Conservation (phyloP, 345 rosid species). For the Arabidopsis suecica region DNA sequence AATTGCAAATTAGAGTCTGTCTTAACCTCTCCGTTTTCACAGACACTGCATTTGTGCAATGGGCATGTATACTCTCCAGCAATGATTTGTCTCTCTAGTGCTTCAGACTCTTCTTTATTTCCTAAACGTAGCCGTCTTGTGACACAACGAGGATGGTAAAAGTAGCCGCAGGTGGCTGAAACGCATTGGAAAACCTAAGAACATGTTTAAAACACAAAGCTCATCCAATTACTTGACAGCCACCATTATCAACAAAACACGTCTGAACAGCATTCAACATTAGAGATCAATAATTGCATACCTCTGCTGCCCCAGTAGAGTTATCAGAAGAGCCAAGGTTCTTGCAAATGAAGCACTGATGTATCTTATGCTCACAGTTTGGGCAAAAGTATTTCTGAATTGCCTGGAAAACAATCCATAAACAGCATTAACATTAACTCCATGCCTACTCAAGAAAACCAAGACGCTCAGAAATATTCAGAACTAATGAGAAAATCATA, state of each 20-base stretch:
- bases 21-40: conserved; percentile 75
- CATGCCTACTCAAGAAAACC: conserved; percentile 19
- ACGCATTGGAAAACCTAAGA: conserved; percentile 80
- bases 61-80: conserved; percentile 82
- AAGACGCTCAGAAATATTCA: conserved; percentile 16
- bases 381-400: conserved; percentile 62
- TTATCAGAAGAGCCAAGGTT: conserved; percentile 81
- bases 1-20: conserved; percentile 61
- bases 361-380: conserved; percentile 75
- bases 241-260: conserved; percentile 31
- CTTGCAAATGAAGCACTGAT: conserved; percentile 87
- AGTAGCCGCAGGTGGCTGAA: conserved; percentile 87
- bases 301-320: conserved; percentile 73
- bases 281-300: conserved; percentile 42
- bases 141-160: conserved; percentile 86
- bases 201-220: conserved; percentile 14
- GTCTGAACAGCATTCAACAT: conserved; percentile 22
- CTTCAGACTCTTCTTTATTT: conserved; percentile 63
- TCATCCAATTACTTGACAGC: conserved; percentile 16
- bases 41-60: conserved; percentile 77
- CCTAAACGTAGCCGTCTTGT: conserved; percentile 58
- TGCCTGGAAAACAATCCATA: conserved; percentile 54
- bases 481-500: conserved; percentile 22
- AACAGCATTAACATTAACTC: conserved; percentile 33
- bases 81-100: conserved; percentile 58